Percentiles rank a stretch among this genome's conserved stretches.
Evolutionary conservation across 257 asterid genomes (phyloP).

Genomic region (Leonotis leonurus): DNA sequence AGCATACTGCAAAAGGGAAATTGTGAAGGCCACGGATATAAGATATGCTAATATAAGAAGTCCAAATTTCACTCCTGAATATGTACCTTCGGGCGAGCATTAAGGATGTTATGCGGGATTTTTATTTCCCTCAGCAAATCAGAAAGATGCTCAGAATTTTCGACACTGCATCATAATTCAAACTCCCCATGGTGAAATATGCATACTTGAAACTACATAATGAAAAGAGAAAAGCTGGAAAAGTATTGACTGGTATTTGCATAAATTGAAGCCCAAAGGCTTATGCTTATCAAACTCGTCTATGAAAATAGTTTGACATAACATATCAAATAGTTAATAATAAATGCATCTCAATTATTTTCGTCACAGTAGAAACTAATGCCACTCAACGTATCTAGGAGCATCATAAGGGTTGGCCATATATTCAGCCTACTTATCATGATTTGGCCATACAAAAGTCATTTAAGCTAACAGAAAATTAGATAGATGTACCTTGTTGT

Average conservation of each 20-base stretch:
- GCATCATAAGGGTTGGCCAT: not conserved
- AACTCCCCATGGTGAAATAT: conserved; percentile 18
- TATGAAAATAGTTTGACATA: not conserved
- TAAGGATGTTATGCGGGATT: conserved; percentile 91
- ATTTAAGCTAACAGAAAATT: conserved; percentile 18
- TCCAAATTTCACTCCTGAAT: conserved; percentile 6
- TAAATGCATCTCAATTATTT: conserved; percentile 8
- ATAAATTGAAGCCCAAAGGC: not conserved
- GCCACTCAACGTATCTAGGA: not conserved
- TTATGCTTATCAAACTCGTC: not conserved
- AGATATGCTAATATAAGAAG: conserved; percentile 1
- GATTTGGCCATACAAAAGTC: conserved; percentile 1
- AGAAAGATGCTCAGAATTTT: conserved; percentile 86
- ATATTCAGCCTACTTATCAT: conserved; percentile 2
- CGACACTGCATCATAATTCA: conserved; percentile 63
- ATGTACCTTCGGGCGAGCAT: conserved; percentile 94
- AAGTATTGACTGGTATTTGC: not conserved
- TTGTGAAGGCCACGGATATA: not conserved
- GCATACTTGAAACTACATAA: not conserved
- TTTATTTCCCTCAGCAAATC: conserved; percentile 57
- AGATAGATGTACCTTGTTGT: conserved; percentile 70
- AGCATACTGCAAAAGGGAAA: conserved; percentile 66
- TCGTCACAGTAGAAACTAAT: not conserved
- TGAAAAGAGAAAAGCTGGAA: not conserved
- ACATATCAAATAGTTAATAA: not conserved